Base-by-base conservation (phyloP, 345 rosid species). In the Gossypium rotundifolium region DNA sequence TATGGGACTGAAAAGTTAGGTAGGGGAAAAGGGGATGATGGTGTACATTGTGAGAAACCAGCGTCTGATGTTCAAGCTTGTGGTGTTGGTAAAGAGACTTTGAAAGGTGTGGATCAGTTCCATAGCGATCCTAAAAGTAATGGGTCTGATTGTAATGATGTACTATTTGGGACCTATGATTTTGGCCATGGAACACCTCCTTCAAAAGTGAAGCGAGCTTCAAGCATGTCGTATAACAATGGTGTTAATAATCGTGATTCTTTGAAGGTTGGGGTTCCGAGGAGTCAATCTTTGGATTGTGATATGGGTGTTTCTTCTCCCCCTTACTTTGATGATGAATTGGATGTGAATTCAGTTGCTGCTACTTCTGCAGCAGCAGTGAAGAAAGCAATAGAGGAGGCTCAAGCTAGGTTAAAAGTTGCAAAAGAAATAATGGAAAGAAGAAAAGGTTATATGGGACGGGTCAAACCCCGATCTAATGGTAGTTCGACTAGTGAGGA, bases 331-430 rank as follows among this genome's bases (percentile, higher is more conserved):
- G 94, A 90, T 72, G 92, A 86, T 68, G 90, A 91, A 79, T 77
- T 91, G 73, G 97, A 92, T 79, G 81, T 67, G 65, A 83, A 89
- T 84, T 94, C 97, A 59, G 84, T 78, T 78, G 98, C 98, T 6
- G 95, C 97, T 16, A 82, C 88, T 76, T 94, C 97, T 58, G 97
- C 90, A 2, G 97, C 97, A 64, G 98, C 95, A 20, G 83, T 94
- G 87, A 87, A 81, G 76, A 87, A 84, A 83, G 97, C 98, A 71
- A 80, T 94, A 74, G 95, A 92, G 81, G 91, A 89, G 82, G 98
- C 98, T 76, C 90, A 88, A 74, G 83, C 80, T 12, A 92, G 86
- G 80, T 88, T 94, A 78, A 89, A 76, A 73, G 68, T 87, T 22
- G 98, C 98, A 20, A 92, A 85, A 81, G 90, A 87, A 78, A 74